Base-by-base conservation (phyloP, 2,329 filamentous ascomycete species). In the Ambrosiella cleistominuta region DNA sequence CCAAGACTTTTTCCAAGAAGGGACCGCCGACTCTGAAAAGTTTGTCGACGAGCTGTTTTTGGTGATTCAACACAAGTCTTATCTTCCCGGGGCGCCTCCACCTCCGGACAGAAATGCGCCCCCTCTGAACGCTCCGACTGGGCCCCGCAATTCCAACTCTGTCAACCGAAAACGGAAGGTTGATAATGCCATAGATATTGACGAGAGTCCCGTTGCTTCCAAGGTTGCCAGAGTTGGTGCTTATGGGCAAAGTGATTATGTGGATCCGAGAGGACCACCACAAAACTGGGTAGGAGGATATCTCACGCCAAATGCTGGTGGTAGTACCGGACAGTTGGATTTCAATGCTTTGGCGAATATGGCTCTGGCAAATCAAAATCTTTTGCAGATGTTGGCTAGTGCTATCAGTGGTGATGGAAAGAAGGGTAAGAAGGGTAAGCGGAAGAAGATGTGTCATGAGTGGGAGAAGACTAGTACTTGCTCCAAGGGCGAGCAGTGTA, bases 1-100 rank as follows among this genome's bases (percentile, higher is more conserved):
- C 45, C 77, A 79, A 1, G 86, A 90, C 66, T 91, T 91, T 66
- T 70, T 91, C 15, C 80, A 80, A 64, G 82, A 88, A 65, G 78
- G 83, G 57, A 42, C 11, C 37, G 13, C 36, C 11, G 44, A 50
- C 35, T 50, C 55, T 13, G 35, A 36, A 39, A 47, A 56, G 35
- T 58, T 58, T 12, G 37, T 85, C 35, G 70, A 79, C 62, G 80
- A 86, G 63, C 72, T 86, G 17, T 80, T 87, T 64, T 66, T 74
- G 42, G 76, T 77, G 1, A 73, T 87, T 58, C 69, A 75, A 49
- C 75, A 75, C 64, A 80, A 76, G 63, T 72, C 73, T 7, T 81
- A 79, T 65, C 65, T 77, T 1, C 77, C 76, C 1, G 75, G 74
- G 38, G 72, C 71, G 15, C 64, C 66, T 44, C 70, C 70, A 45